Conservation (phyloP, 169 alveolate species). For the Theileria luwenshuni region DNA sequence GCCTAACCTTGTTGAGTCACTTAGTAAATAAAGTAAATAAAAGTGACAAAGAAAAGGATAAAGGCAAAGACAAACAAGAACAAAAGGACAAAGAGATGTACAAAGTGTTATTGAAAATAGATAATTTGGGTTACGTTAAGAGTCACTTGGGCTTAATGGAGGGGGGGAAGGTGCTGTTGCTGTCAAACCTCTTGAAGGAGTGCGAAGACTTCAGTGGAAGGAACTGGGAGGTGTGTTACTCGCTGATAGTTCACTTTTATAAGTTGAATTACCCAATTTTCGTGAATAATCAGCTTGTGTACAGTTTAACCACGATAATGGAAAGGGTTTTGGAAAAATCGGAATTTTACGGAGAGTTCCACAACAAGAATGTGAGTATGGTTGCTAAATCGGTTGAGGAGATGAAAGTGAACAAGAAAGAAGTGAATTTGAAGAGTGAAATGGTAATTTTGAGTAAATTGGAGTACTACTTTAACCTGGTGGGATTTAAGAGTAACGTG, state of each 20-base stretch:
- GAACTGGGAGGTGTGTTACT: neutral
- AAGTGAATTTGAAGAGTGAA: neutral
- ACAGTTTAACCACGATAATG: neutral
- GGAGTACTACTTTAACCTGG: neutral
- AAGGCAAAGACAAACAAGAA: too few relatives aligned
- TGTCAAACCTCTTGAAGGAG: neutral
- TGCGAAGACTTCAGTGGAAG: slow-evolving; percentile 15
- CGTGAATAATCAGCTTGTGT: neutral
- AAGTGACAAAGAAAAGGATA: too few relatives aligned
- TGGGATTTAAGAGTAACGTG: neutral
- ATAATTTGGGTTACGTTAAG: slow-evolving; percentile 27
- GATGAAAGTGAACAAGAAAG: neutral
- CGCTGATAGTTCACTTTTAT: slow-evolving; percentile 1
- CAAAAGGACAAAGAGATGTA: too few relatives aligned
- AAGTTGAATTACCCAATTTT: neutral
- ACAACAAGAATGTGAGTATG: neutral
- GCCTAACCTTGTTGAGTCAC: too few relatives aligned
- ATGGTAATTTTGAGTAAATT: neutral
- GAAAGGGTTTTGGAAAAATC: neutral
- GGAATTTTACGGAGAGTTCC: neutral
- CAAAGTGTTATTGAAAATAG: neutral
- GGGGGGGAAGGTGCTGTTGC: slow-evolving; percentile 30
- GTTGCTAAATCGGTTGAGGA: neutral
- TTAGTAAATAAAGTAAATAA: too few relatives aligned
- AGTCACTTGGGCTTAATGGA: slow-evolving; percentile 47